Conservation (phyloP, 2,329 filamentous ascomycete genomes). For the Zymoseptoria crescenta region DNA sequence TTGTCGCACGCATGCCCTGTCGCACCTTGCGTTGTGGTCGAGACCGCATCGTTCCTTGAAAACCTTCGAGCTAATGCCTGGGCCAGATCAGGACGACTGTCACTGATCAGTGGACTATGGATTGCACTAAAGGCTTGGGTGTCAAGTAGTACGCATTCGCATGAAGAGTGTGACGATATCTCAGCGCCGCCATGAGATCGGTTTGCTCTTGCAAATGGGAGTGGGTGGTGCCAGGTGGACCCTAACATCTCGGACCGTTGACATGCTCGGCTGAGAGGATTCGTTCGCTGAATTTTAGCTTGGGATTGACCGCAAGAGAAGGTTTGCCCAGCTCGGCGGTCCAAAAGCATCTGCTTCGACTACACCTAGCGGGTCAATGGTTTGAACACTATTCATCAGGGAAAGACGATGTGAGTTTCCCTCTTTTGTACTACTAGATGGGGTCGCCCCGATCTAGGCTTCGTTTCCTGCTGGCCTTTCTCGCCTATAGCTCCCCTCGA, state of each 20-base stretch:
- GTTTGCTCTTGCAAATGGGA: no score
- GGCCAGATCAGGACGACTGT: background rate
- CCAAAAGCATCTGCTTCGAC: background rate
- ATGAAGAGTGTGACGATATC: background rate
- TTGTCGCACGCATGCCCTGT: background rate
- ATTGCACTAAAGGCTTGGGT: background rate
- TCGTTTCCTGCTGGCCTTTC: background rate
- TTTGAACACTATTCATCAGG: background rate
- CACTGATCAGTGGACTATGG: background rate
- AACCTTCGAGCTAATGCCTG: background rate
- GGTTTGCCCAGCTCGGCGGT: background rate
- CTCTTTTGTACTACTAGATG: background rate
- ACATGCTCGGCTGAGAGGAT: background rate
- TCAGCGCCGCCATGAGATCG: background rate
- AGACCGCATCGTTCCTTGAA: background rate
- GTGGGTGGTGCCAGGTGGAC: background rate
- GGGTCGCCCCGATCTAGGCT: background rate
- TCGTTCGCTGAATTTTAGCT: background rate
- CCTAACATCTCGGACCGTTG: background rate
- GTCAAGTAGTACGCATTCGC: background rate
- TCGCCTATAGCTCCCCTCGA: background rate
- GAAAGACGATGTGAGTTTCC: background rate
- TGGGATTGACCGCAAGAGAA: background rate
- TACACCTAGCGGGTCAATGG: background rate
- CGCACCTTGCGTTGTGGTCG: background rate